These are phyloP conservation scores for Epichloe baconii DNA, from an alignment of 2,329 filamentous ascomycete genomes.

Conservation along the genomic window DNA sequence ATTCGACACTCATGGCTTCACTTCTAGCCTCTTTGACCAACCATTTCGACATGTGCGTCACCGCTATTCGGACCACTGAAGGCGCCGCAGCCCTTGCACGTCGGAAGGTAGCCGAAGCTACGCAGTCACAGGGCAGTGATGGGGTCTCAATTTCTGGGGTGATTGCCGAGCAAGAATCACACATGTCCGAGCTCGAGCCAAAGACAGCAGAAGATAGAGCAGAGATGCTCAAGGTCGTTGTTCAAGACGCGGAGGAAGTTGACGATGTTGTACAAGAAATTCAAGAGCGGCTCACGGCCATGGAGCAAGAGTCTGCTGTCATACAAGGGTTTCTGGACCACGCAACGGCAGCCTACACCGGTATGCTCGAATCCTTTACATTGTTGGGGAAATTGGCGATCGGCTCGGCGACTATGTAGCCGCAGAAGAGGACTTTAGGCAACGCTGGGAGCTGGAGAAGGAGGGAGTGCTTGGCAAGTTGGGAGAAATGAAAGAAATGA, in stretches of 20 bases:
- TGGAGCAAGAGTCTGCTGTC: slow-evolving; percentile 57
- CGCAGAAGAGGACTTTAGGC: slow-evolving; percentile 49
- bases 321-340: slow-evolving; percentile 51
- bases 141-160: slow-evolving; percentile 53
- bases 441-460: slow-evolving; percentile 63
- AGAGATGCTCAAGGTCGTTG: slow-evolving; percentile 73
- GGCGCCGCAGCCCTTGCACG: slow-evolving; percentile 58
- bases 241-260: slow-evolving; percentile 55
- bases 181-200: slow-evolving; percentile 45
- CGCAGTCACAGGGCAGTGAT: slow-evolving; percentile 30
- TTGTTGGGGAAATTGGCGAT: slow-evolving; percentile 55
- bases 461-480: slow-evolving; percentile 55
- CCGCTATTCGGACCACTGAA: slow-evolving; percentile 81
- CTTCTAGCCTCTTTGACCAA: slow-evolving; percentile 67
- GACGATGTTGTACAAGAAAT: slow-evolving; percentile 59
- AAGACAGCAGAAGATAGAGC: slow-evolving; percentile 62
- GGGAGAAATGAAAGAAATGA: slow-evolving; percentile 62
- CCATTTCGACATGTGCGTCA: slow-evolving; percentile 90
- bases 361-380: slow-evolving; percentile 49
- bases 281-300: slow-evolving; percentile 58
- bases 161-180: slow-evolving; percentile 43
- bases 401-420: slow-evolving; percentile 53
- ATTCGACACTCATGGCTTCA: slow-evolving; percentile 72
- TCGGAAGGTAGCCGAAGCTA: slow-evolving; percentile 53
- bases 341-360: slow-evolving; percentile 33